These are phyloP conservation scores for Thalassiosira delicatula DNA, from an alignment of 352 stramenopile species.

Conservation along the genomic window DNA sequence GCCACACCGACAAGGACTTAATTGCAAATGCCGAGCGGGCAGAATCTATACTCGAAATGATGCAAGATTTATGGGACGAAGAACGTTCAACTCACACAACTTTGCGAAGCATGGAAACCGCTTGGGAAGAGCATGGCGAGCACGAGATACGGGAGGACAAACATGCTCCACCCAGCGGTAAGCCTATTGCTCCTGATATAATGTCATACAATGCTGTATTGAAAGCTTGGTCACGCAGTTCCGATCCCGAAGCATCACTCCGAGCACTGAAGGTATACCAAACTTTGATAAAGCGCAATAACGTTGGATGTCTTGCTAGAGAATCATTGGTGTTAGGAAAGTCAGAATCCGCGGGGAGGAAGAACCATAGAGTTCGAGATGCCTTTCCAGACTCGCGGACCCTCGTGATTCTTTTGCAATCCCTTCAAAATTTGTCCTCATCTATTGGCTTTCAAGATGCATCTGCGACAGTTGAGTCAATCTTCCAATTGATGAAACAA, in stretches of 20 bases:
- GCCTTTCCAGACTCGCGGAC: constrained; percentile 53
- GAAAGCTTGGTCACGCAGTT: constrained; percentile 48
- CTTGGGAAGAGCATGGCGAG: constrained; percentile 26
- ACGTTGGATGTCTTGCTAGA: no score
- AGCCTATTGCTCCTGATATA: constrained; percentile 32
- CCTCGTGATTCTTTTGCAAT: constrained; percentile 43
- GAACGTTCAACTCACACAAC: constrained; percentile 32
- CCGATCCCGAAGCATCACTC: constrained; percentile 14
- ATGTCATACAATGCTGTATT: constrained; percentile 55
- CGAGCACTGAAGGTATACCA: no score
- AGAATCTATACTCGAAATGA: constrained; percentile 46
- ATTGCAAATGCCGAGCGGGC: constrained; percentile 34
- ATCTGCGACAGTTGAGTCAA: constrained; percentile 21
- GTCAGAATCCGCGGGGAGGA: no score
- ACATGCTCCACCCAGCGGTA: neutral
- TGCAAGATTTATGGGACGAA: constrained; percentile 53
- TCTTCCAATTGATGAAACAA: constrained; percentile 39
- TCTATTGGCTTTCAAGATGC: constrained; percentile 41
- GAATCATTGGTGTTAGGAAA: no score
- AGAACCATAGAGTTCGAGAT: no score
- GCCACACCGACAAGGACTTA: constrained; percentile 1
- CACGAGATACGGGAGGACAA: no score
- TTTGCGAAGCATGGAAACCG: constrained; percentile 3
- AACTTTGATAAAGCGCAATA: no score
- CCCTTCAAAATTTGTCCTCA: constrained; percentile 4